Percentiles rank a stretch among this genome's conserved stretches.
Evolutionary conservation across 2,329 filamentous ascomycete species (phyloP).

Genomic region (Cladophialophora yegresii): DNA sequence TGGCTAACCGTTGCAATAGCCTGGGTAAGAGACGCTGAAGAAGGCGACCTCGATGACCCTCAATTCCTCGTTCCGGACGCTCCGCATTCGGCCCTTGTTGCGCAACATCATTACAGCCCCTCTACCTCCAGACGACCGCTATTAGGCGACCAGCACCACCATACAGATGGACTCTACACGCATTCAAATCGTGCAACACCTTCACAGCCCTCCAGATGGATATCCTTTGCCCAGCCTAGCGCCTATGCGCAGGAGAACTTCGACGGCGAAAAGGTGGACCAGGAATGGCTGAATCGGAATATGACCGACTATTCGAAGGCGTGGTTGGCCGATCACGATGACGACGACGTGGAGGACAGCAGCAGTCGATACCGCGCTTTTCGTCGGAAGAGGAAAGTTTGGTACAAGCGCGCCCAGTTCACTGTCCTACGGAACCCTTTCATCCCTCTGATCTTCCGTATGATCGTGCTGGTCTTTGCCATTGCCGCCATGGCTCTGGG

Average conservation of each 20-base stretch:
- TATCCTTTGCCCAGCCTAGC: conserved; percentile 47
- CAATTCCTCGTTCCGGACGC: conserved; percentile 43
- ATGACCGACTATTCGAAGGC: conserved; percentile 50
- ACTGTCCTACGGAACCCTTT: conserved; percentile 77
- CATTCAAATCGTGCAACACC: conserved; percentile 23
- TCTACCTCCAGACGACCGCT: conserved; percentile 39
- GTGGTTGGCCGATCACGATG: conserved; percentile 55
- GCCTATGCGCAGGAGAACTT: conserved; percentile 46
- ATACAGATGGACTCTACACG: conserved; percentile 22
- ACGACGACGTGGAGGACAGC: conserved; percentile 55
- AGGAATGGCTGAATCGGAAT: conserved; percentile 51
- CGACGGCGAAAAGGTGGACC: conserved; percentile 47
- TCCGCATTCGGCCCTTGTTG: conserved; percentile 46
- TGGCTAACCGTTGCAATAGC: conserved; percentile 22
- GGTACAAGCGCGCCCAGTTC: conserved; percentile 64
- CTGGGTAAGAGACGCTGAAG: conserved; percentile 50
- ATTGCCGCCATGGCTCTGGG: conserved; percentile 78
- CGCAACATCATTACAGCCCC: conserved; percentile 51
- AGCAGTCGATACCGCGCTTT: conserved; percentile 52
- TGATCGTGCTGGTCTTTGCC: conserved; percentile 81
- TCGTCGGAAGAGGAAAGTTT: conserved; percentile 55
- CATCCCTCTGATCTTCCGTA: conserved; percentile 78
- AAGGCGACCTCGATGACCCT: conserved; percentile 43
- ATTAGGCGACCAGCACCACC: conserved; percentile 19
- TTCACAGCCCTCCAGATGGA: conserved; percentile 51